Evolutionary conservation across 139 green algal species (phyloP).

Genomic region (Chlamydomonas urium): DNA sequence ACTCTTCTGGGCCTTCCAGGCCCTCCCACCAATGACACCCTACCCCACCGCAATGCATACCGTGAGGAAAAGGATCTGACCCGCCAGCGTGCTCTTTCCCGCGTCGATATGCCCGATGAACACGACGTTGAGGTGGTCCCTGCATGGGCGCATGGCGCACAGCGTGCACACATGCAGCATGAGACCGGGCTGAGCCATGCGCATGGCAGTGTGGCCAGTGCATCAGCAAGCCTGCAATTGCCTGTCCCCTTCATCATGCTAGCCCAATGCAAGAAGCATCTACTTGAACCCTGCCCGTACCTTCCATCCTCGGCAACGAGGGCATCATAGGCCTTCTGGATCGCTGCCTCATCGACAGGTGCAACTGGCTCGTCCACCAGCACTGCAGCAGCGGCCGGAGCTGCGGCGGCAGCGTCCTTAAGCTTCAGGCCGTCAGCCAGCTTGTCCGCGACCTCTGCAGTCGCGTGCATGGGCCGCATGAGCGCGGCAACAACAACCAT

Average conservation of each 20-base stretch:
- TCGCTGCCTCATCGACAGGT: constrained; percentile 43
- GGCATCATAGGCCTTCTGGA: constrained; percentile 53
- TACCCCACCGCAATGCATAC: too few relatives aligned
- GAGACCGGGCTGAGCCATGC: background rate
- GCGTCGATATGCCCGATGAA: constrained; percentile 99
- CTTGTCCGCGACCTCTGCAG: background rate
- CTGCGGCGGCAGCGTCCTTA: background rate
- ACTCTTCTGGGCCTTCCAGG: too few relatives aligned
- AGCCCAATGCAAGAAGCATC: too few relatives aligned
- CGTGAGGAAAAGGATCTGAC: constrained; percentile 95
- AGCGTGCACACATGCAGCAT: background rate
- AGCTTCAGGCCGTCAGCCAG: background rate
- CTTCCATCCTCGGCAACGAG: constrained; percentile 58
- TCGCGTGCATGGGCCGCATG: background rate
- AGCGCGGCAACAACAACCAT: too few relatives aligned
- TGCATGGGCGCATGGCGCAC: constrained; percentile 13
- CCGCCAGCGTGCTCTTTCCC: constrained; percentile 95
- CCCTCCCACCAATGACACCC: too few relatives aligned
- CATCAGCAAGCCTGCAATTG: background rate
- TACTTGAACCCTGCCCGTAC: constrained; percentile 26
- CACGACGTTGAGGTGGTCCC: constrained; percentile 97
- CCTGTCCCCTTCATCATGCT: background rate
- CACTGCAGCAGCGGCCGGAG: background rate
- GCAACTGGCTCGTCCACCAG: constrained; percentile 27
- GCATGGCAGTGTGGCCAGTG: background rate